These are phyloP conservation scores for Paecilomyces variotii DNA, from an alignment of 2,329 filamentous ascomycete genomes.

Conservation along the genomic window DNA sequence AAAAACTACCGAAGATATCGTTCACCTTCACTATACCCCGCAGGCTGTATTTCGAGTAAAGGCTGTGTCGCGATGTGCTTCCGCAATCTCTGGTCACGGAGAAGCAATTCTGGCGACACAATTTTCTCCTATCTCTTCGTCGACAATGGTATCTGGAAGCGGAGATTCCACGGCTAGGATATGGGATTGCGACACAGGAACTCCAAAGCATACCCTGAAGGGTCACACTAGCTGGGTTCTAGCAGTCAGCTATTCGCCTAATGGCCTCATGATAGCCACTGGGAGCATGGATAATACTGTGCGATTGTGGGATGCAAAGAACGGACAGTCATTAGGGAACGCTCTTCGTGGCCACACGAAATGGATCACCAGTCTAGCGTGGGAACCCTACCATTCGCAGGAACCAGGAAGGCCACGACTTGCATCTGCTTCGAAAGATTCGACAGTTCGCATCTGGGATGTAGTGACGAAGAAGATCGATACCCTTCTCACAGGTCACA, in stretches of 20 bases:
- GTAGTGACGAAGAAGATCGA: slow-evolving; percentile 71
- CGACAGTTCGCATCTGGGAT: slow-evolving; percentile 80
- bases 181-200: slow-evolving; percentile 93
- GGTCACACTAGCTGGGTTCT: slow-evolving; percentile 89
- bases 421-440: slow-evolving; percentile 83
- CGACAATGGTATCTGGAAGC: slow-evolving; percentile 74
- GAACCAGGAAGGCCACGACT: slow-evolving; percentile 64
- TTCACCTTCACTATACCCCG: slow-evolving; percentile 60
- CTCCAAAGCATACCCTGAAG: slow-evolving; percentile 74
- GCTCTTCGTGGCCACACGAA: slow-evolving; percentile 79
- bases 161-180: slow-evolving; percentile 87
- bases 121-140: slow-evolving; percentile 73
- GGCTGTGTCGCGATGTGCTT: slow-evolving; percentile 80
- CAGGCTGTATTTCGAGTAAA: slow-evolving; percentile 93
- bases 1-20: slow-evolving; percentile 53
- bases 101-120: slow-evolving; percentile 80
- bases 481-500: slow-evolving; percentile 79
- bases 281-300: slow-evolving; percentile 90
- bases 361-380: slow-evolving; percentile 79
- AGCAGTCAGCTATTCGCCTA: slow-evolving; percentile 78
- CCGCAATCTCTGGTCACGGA: slow-evolving; percentile 82
- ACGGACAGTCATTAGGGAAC: slow-evolving; percentile 63
- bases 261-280: slow-evolving; percentile 72
- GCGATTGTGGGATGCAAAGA: slow-evolving; percentile 79
- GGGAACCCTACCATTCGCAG: slow-evolving; percentile 90